Conservation (phyloP, 768 basidiomycete species). For the Lactarius quietus region DNA sequence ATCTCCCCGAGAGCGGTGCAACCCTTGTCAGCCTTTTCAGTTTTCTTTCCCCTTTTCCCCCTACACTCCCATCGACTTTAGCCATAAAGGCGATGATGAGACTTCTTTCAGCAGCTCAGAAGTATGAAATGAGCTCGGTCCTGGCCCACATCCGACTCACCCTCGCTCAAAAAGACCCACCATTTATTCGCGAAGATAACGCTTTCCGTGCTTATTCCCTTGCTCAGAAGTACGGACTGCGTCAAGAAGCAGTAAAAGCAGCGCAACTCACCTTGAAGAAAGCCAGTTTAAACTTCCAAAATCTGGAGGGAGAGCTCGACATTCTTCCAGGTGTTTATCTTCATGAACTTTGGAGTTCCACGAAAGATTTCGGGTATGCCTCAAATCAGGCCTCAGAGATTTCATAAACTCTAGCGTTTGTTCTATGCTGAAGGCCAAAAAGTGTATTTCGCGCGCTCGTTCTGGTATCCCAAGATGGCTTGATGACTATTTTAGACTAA, state of each 20-base stretch:
- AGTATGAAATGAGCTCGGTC: constrained; percentile 6
- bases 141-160: constrained; percentile 2
- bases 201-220: not conserved
- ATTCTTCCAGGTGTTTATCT: constrained; percentile 5
- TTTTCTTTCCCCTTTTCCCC: not conserved
- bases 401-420: not conserved
- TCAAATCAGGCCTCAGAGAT: not conserved
- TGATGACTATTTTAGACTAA: not conserved
- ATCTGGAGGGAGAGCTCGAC: not conserved
- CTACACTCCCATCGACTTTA: not conserved
- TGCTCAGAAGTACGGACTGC: constrained; percentile 5
- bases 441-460: not conserved
- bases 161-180: not conserved
- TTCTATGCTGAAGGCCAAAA: not conserved
- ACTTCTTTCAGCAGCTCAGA: no score
- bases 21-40: constrained; percentile 7
- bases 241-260: not conserved
- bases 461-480: no score
- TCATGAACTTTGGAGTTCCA: constrained; percentile 12
- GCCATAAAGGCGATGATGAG: not conserved
- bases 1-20: not conserved
- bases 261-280: not conserved
- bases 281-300: no score
- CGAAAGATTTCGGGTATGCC: no score
- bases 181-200: not conserved